Conservation (phyloP, 345 rosid species). For the Aethionema arabicum region DNA sequence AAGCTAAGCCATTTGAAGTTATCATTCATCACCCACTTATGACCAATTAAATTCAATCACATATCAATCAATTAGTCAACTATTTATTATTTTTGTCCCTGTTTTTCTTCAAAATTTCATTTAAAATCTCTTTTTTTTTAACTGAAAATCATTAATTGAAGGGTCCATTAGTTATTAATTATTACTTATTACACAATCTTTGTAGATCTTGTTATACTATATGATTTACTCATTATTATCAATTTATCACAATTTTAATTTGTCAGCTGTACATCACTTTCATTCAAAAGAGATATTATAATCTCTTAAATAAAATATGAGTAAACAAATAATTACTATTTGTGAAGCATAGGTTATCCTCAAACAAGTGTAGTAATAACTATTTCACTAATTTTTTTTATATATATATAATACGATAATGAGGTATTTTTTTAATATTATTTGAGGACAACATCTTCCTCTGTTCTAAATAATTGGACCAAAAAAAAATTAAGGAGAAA, state of each 20-base stretch:
- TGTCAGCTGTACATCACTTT: constrained; percentile 29
- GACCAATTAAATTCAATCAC: constrained; percentile 32
- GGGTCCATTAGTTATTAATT: constrained; percentile 18
- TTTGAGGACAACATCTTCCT: constrained; percentile 17
- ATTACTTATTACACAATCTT: constrained; percentile 31
- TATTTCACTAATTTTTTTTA: constrained; percentile 11
- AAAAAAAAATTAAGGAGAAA: constrained; percentile 4
- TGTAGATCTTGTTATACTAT: constrained; percentile 23
- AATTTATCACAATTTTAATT: constrained; percentile 6
- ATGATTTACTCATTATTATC: constrained; percentile 21
- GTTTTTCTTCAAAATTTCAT: neutral
- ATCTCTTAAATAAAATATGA: neutral
- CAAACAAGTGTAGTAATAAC: constrained; percentile 9
- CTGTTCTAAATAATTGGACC: constrained; percentile 23
- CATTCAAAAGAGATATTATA: constrained; percentile 10
- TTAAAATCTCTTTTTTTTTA: constrained; percentile 16
- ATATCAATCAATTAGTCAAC: constrained; percentile 35
- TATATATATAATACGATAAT: constrained; percentile 17
- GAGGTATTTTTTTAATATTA: constrained; percentile 22
- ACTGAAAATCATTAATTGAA: constrained; percentile 17
- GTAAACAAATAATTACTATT: neutral
- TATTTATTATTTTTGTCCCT: constrained; percentile 15
- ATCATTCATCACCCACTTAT: constrained; percentile 25
- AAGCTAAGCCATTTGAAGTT: constrained; percentile 14
- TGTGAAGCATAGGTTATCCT: neutral